Conservation (phyloP, 2,329 filamentous ascomycete species). For the Ceratocystis destructans region DNA sequence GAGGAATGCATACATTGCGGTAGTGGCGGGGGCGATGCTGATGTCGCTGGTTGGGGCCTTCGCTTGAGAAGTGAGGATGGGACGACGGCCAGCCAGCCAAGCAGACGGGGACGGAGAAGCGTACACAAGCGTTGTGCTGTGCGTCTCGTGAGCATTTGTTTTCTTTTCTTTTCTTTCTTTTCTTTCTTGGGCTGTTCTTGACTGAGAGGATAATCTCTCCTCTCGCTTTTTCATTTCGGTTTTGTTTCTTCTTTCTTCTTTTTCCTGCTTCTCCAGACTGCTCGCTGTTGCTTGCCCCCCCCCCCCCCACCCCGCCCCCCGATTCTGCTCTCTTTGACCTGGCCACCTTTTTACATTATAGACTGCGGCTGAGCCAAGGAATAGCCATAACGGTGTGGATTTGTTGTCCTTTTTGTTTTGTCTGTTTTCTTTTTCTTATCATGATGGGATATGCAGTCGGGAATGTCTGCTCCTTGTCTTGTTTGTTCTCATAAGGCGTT, state of each 20-base stretch:
- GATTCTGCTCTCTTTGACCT: not conserved
- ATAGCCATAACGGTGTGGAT: not conserved
- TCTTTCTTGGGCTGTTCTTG: not conserved
- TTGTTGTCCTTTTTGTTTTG: not conserved
- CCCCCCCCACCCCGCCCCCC: too few relatives aligned
- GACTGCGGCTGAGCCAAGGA: not conserved
- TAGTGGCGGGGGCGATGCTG: conserved; percentile 48
- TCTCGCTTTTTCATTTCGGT: not conserved
- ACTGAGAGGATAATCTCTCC: not conserved
- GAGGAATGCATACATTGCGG: conserved; percentile 48
- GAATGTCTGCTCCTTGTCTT: not conserved
- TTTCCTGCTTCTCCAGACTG: not conserved
- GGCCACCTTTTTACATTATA: not conserved
- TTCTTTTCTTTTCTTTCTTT: not conserved
- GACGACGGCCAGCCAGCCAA: not conserved
- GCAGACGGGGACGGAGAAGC: not conserved
- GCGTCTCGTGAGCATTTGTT: not conserved
- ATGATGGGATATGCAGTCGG: not conserved
- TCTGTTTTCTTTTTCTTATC: not conserved
- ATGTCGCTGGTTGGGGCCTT: conserved; percentile 64
- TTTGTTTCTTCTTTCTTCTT: not conserved
- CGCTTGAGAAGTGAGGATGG: conserved; percentile 34
- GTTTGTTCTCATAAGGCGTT: not conserved
- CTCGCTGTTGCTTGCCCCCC: too few relatives aligned
- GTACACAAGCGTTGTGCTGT: not conserved